Evolutionary conservation across 768 basidiomycete genomes (phyloP), one percentile per base, ranked within the genome.

Genomic region (Psilocybe azurescens): DNA sequence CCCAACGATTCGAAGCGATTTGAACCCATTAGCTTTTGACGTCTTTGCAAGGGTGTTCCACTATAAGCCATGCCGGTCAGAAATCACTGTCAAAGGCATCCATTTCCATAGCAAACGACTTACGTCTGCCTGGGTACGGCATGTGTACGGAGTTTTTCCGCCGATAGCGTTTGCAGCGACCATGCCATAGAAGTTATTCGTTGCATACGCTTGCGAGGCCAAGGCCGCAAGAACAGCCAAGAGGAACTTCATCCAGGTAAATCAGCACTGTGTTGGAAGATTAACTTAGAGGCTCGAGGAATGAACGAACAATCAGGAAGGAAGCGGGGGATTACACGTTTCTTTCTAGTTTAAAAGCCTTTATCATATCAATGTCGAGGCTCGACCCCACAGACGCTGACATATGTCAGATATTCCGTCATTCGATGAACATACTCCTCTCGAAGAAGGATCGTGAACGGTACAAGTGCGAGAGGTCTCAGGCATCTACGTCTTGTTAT

Each of bases 41-140:
- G 72, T 65, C 7, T 62, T 69, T 9, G 75, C 77, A 30, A 79
- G 48, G 2, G 58, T 44, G 56, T 76, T 78, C 78, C 77, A 79
- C 76, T 79, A 41, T 9, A 48, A 36, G 13, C 39, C 4, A 20
- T 11, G 24, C 11, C 14, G 18, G 14, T 48, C 10, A 46, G 4
- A 47, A 30, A 18, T 29, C 10, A 3, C 29, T 14, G 32, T 2
- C 16, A 24, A 36, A 29, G 47, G 36, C 10, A 2, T 24, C 39
- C 14, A 7, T 18, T 9, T 24, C 28, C 13, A 8, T 13, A 49
- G 16, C 20, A 44, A 20, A 59, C 1, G 16, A 58, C 59, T 30
- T 8, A 76, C 77, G 65, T 79, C 72, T 9, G 65, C 66, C 60
- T 77, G 76, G 7, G 75, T 74, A 41, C 77, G 67, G 63, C 77